A percentile compares a stretch with the other conserved stretches of the same genome.
These are phyloP conservation scores for Daldinia sp. DNA, from an alignment of 2,329 filamentous ascomycete species.

Conservation along the genomic window DNA sequence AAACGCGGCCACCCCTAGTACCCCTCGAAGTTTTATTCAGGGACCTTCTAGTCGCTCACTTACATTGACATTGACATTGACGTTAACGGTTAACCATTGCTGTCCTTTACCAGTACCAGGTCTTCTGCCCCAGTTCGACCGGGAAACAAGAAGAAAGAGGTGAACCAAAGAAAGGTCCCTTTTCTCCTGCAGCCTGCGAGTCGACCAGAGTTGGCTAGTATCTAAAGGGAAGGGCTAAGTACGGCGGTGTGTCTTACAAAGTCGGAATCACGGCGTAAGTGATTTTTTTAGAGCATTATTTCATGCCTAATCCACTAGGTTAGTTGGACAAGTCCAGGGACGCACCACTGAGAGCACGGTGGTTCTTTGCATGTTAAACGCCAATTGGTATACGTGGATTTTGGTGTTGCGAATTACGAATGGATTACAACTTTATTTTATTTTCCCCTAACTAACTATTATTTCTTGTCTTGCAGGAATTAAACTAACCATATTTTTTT, in stretches of 20 bases:
- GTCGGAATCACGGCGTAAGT: constrained; percentile 32
- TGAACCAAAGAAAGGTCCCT: constrained; percentile 19
- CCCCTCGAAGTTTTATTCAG: constrained; percentile 20
- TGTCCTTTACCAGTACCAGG: constrained; percentile 2
- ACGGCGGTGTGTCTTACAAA: constrained; percentile 27
- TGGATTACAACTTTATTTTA: background rate
- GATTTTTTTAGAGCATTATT: constrained; percentile 11
- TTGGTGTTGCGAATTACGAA: constrained; percentile 5
- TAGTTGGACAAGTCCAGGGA: constrained; percentile 14
- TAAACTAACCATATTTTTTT: constrained; percentile 32
- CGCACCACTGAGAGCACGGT: constrained; percentile 15
- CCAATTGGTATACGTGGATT: constrained; percentile 4
- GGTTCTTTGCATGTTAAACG: constrained; percentile 7
- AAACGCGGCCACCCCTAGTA: constrained; percentile 16
- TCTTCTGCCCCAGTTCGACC: background rate
- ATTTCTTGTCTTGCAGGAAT: constrained; percentile 2
- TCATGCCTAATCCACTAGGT: constrained; percentile 8
- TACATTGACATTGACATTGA: constrained; percentile 3
- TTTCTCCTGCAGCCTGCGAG: constrained; percentile 22
- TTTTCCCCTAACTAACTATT: background rate
- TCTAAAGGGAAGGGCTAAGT: constrained; percentile 19
- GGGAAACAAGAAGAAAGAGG: constrained; percentile 13
- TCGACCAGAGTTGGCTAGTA: constrained; percentile 17
- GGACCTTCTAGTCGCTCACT: constrained; percentile 23
- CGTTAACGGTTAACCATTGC: background rate